Evolutionary conservation across 2,329 filamentous ascomycete genomes (phyloP).

Genomic region (Phialocephala subalpina): DNA sequence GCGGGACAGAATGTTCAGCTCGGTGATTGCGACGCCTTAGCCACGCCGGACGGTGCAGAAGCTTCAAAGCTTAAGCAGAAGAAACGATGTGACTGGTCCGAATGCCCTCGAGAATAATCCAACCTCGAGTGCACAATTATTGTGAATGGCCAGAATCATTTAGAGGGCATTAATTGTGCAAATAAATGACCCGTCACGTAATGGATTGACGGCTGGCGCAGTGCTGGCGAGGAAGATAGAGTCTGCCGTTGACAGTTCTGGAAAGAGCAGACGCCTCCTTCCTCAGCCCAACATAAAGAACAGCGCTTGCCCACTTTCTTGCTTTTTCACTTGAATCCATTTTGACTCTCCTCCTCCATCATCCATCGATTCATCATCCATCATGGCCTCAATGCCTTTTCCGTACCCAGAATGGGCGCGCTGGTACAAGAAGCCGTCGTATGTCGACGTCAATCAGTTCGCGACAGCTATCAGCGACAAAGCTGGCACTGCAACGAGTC

Average conservation of each 20-base stretch:
- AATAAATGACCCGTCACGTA: background rate
- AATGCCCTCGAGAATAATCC: too few species aligned
- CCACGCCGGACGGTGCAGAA: background rate
- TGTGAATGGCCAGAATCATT: background rate
- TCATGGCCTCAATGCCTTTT: slow-evolving; percentile 15
- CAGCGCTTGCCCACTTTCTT: background rate
- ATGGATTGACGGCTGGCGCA: background rate
- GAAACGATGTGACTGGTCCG: background rate
- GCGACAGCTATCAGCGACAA: slow-evolving; percentile 46
- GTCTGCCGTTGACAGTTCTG: background rate
- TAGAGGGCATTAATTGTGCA: background rate
- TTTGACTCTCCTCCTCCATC: background rate
- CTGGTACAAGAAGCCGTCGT: slow-evolving; percentile 60
- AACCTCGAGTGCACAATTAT: background rate
- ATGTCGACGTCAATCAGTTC: slow-evolving; percentile 56
- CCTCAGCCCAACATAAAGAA: background rate
- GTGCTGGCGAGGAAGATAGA: too few species aligned
- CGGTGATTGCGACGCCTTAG: background rate
- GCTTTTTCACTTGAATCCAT: background rate
- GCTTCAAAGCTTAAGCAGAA: background rate
- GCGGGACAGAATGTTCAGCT: background rate
- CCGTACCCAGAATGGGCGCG: slow-evolving; percentile 45
- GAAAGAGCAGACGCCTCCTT: background rate
- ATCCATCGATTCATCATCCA: background rate
- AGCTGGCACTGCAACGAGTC: slow-evolving; percentile 17